A percentile compares a stretch with the other conserved stretches of the same genome.
Evolutionary conservation across 73 alveolate genomes (phyloP).

Genomic region (Symbiodinium natans): DNA sequence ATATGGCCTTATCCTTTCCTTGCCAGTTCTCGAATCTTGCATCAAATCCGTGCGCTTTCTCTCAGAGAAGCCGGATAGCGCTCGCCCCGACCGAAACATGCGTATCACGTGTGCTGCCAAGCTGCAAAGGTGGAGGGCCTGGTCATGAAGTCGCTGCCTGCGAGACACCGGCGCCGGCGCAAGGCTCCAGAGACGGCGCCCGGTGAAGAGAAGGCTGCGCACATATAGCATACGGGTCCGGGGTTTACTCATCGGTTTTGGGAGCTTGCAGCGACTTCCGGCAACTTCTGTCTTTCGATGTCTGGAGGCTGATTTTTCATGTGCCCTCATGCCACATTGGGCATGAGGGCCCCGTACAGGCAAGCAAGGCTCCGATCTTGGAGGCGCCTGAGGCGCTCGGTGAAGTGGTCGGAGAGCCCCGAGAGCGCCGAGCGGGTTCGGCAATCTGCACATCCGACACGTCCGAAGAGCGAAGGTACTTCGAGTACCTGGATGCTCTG

Average conservation of each 20-base stretch:
- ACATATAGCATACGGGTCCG: no score
- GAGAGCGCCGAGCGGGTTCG: background rate
- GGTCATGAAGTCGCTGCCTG: conserved; percentile 51
- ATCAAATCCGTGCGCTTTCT: no score
- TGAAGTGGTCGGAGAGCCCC: background rate
- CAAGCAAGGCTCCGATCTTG: background rate
- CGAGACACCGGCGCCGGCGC: conserved; percentile 82
- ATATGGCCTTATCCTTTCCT: background rate
- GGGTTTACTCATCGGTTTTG: no score
- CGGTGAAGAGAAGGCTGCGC: background rate
- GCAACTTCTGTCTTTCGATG: background rate
- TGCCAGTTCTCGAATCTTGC: no score
- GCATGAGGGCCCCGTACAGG: conserved; percentile 7
- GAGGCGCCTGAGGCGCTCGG: background rate
- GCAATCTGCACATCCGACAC: background rate
- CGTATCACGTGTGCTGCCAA: no score
- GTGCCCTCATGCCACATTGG: background rate
- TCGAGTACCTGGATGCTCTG: conserved; percentile 55
- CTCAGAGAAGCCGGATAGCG: no score
- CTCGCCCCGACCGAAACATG: no score
- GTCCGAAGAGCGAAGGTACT: conserved; percentile 18
- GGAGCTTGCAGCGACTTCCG: background rate
- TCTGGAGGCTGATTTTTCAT: background rate
- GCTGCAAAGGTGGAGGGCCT: conserved; percentile 57
- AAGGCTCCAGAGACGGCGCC: conserved; percentile 38